Evolutionary conservation across 139 green algal species (phyloP).

Genomic region (Chlorella sp.): DNA sequence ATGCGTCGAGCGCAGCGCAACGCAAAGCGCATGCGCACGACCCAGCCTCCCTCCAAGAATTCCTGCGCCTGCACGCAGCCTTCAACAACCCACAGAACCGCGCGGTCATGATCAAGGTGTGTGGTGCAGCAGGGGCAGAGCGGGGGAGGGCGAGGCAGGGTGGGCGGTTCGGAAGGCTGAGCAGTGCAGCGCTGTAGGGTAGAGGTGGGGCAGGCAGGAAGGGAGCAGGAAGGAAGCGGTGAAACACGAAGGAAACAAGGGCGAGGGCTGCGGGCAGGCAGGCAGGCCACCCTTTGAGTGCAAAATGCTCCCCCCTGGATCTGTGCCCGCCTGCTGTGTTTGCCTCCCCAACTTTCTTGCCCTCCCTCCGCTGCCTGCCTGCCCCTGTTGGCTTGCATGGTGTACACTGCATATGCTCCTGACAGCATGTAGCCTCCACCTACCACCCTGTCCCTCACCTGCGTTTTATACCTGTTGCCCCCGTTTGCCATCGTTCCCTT

Average conservation of each 20-base stretch:
- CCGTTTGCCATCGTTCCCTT: too few relatives aligned
- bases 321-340: neutral
- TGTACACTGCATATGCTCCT: neutral
- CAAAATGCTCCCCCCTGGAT: too few relatives aligned
- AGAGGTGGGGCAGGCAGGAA: neutral
- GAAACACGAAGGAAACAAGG: too few relatives aligned
- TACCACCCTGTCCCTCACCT: neutral
- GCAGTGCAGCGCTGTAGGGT: too few relatives aligned
- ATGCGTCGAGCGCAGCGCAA: too few relatives aligned
- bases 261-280: too few relatives aligned
- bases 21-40: slow-evolving; percentile 3
- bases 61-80: slow-evolving; percentile 6
- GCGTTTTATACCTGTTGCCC: neutral
- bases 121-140: neutral
- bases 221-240: too few relatives aligned
- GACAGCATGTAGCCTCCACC: too few relatives aligned
- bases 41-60: neutral
- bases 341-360: neutral
- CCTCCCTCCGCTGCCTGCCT: too few relatives aligned
- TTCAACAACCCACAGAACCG: slow-evolving; percentile 1
- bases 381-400: too few relatives aligned
- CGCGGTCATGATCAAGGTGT: neutral
- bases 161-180: neutral
- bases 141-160: neutral
- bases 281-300: too few relatives aligned